phyloP scores from a whole-genome alignment of 805 yeast genomes.

The Schwanniomyces occidentalis region DNA sequence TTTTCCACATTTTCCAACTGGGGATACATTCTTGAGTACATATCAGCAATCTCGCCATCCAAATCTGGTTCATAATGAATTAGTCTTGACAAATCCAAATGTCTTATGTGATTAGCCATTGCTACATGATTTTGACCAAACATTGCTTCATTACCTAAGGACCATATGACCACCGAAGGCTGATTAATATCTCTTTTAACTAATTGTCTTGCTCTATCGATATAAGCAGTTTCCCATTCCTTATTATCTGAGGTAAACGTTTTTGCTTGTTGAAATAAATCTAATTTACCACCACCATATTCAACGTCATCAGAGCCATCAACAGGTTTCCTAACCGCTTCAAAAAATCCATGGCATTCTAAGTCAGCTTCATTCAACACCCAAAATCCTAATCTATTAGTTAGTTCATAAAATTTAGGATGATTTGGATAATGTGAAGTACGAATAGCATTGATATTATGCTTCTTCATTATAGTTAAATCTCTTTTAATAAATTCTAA shows the following conservation, averaged over 20 bases:
- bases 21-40: conserved; percentile 33
- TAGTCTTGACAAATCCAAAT: conserved; percentile 25
- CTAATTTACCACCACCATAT: conserved; percentile 7
- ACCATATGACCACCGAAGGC: conserved; percentile 36
- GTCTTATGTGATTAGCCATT: conserved; percentile 25
- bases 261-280: conserved; percentile 15
- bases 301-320: conserved; percentile 9
- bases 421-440: conserved; percentile 39
- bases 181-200: conserved; percentile 33
- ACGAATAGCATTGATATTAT: conserved; percentile 35
- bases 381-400: conserved; percentile 33
- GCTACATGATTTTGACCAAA: conserved; percentile 30
- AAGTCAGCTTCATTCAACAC: conserved; percentile 38
- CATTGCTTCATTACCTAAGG: conserved; percentile 39
- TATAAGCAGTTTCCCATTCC: conserved; percentile 31
- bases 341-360: conserved; percentile 36
- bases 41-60: conserved; percentile 25
- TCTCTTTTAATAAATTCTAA: conserved; percentile 30
- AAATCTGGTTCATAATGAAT: conserved; percentile 35
- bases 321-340: conserved; percentile 10
- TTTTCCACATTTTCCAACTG: conserved; percentile 17
- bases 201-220: conserved; percentile 31
- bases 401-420: conserved; percentile 28
- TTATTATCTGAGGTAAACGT: conserved; percentile 28
- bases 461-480: conserved; percentile 29